A percentile compares a stretch with the other conserved stretches of the same genome.
These are phyloP conservation scores for Scleroderma citrinum DNA, from an alignment of 768 basidiomycete genomes.

Conservation along the genomic window DNA sequence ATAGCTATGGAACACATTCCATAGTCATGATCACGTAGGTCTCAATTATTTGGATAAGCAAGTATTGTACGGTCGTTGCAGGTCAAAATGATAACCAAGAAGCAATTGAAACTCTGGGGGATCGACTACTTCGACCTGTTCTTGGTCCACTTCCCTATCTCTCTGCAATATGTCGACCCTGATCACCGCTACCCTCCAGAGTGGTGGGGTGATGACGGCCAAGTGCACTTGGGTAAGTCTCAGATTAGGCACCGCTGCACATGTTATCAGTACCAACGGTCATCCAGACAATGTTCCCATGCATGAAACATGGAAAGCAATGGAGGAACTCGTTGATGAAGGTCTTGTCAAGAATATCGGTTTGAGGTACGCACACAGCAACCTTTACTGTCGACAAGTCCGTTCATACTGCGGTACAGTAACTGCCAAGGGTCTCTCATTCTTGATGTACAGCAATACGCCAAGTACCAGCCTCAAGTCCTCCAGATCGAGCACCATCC, in stretches of 20 bases:
- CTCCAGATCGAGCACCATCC: slow-evolving; percentile 60
- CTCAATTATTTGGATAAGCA: neutral
- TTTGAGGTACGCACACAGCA: slow-evolving; percentile 43
- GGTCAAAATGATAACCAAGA: slow-evolving; percentile 49
- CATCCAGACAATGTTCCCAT: slow-evolving; percentile 58
- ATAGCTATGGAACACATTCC: slow-evolving; percentile 87
- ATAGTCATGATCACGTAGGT: slow-evolving; percentile 68
- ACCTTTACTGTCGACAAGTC: neutral
- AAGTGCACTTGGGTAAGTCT: slow-evolving; percentile 54
- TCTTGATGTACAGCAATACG: slow-evolving; percentile 74
- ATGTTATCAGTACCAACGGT: slow-evolving; percentile 1
- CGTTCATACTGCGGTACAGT: slow-evolving; percentile 30
- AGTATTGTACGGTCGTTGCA: slow-evolving; percentile 21
- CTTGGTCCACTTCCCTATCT: slow-evolving; percentile 81
- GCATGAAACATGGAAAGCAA: slow-evolving; percentile 76
- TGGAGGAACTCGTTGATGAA: slow-evolving; percentile 74
- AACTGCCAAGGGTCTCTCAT: slow-evolving; percentile 71
- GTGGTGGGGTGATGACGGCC: slow-evolving; percentile 72
- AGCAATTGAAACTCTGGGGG: slow-evolving; percentile 77
- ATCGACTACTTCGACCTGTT: slow-evolving; percentile 80
- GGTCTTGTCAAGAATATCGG: slow-evolving; percentile 77
- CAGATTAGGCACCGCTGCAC: neutral
- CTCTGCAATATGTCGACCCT: slow-evolving; percentile 77
- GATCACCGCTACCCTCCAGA: slow-evolving; percentile 72
- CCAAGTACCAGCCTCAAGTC: slow-evolving; percentile 53